These are phyloP conservation scores for Dictyostelium discoideum DNA, from an alignment of 78 protist species.

Conservation along the genomic window dicty_2.7 NC_007088.5:6515001-6515500, in stretches of 20 bases:
- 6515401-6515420: constrained; percentile 39
- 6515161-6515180: constrained; percentile 67
- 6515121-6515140: neutral
- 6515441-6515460: constrained; percentile 69
- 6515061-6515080: neutral
- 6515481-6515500: neutral
- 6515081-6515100: neutral
- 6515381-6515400: constrained; percentile 48
- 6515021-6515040: neutral
- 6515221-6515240: constrained; percentile 25
- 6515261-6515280: constrained; percentile 12
- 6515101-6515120: neutral
- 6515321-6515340: neutral
- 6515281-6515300: neutral
- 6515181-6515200: constrained; percentile 49
- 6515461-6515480: constrained; percentile 26
- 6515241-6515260: constrained; percentile 52
- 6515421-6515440: constrained; percentile 20
- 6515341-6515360: neutral
- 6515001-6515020: neutral
- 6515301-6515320: neutral
- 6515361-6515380: constrained; percentile 10
- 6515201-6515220: constrained; percentile 66
- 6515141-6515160: constrained; percentile 35
- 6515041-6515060: neutral